Conservation (phyloP, 1,284 basidiomycete species). For the Moesziomyces sp. region DNA sequence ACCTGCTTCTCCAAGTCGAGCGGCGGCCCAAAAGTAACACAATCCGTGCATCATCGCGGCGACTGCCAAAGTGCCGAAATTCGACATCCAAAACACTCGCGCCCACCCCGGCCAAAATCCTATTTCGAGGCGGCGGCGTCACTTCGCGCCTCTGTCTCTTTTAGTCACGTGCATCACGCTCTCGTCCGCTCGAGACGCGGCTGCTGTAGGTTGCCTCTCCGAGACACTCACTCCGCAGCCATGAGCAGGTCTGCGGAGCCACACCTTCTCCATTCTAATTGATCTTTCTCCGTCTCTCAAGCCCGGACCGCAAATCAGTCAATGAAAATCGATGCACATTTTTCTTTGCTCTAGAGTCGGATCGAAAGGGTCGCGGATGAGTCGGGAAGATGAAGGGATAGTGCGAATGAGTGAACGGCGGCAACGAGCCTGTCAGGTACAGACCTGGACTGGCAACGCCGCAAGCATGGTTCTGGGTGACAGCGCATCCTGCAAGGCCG, state of each 20-base stretch:
- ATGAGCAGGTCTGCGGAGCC: no score
- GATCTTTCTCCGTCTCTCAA: no score
- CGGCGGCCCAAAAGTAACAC: neutral
- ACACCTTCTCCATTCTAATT: no score
- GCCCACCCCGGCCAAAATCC: neutral
- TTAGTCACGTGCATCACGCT: neutral
- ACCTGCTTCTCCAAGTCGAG: neutral
- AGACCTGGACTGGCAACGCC: neutral
- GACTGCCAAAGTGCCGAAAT: no score
- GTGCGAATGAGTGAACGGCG: neutral
- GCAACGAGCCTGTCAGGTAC: neutral
- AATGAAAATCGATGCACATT: neutral
- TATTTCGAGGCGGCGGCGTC: neutral
- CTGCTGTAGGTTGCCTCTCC: no score
- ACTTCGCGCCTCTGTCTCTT: neutral
- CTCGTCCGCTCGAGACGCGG: no score
- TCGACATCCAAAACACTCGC: neutral
- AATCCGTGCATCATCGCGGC: neutral
- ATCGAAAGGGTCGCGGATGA: constrained; percentile 14
- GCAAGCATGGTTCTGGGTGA: neutral
- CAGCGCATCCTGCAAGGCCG: neutral
- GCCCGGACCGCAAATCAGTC: neutral
- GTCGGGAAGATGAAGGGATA: constrained; percentile 2
- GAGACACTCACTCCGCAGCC: no score
- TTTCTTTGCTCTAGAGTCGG: constrained; percentile 19